Percentiles rank a stretch among this genome's conserved stretches.
phyloP scores from a whole-genome alignment of 352 stramenopile species.

The Pythium graminicola region DNA sequence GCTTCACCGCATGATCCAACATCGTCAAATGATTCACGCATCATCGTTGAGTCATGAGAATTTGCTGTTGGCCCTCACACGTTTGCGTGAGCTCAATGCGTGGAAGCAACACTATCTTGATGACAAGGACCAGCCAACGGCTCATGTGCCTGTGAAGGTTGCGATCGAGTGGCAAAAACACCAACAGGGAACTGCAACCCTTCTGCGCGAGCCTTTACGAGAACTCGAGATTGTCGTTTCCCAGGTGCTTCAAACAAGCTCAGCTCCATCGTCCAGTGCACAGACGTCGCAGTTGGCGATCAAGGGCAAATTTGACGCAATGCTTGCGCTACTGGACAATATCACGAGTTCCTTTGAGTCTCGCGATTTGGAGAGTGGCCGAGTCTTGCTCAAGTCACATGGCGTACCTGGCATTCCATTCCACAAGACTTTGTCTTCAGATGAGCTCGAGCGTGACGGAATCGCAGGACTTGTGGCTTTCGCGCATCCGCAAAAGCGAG shows the following conservation, averaged over 20 bases:
- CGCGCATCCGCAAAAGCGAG: conserved; percentile 42
- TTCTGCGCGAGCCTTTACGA: conserved; percentile 44
- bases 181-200: conserved; percentile 35
- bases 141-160: conserved; percentile 28
- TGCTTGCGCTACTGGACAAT: conserved; percentile 18
- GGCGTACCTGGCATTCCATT: conserved; percentile 57
- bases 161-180: conserved; percentile 52
- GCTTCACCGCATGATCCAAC: conserved; percentile 80
- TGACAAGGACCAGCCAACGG: conserved; percentile 28
- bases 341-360: conserved; percentile 19
- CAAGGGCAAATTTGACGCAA: conserved; percentile 20
- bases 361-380: conserved; percentile 17
- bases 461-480: conserved; percentile 42
- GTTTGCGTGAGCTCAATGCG: conserved; percentile 18
- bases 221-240: conserved; percentile 61
- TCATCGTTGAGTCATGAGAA: conserved; percentile 67
- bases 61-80: conserved; percentile 48
- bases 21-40: conserved; percentile 72
- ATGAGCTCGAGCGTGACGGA: conserved; percentile 39
- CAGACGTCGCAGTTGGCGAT: conserved; percentile 5
- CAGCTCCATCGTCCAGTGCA: neutral
- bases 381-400: conserved; percentile 25
- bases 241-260: conserved; percentile 36
- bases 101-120: conserved; percentile 29
- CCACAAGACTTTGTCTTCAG: conserved; percentile 35